These are phyloP conservation scores for Trichoderma koningii DNA, from an alignment of 2,329 filamentous ascomycete genomes.

Conservation along the genomic window DNA sequence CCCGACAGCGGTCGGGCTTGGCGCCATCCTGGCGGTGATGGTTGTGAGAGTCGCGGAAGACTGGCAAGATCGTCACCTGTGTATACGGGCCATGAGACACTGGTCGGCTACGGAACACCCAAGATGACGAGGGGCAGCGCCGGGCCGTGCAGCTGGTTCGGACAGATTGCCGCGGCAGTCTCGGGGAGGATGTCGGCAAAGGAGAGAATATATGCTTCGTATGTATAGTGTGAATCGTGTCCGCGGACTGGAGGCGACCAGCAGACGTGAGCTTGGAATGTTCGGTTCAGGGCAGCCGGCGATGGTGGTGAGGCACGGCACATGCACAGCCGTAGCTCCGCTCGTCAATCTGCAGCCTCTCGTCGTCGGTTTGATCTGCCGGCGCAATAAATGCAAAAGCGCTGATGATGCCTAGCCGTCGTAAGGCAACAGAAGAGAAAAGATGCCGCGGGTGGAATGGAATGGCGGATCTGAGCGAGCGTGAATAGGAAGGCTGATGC, in stretches of 20 bases:
- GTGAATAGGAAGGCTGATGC: constrained; percentile 17
- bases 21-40: constrained; percentile 51
- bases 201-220: not conserved
- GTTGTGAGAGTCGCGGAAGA: constrained; percentile 18
- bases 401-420: constrained; percentile 5
- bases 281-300: not conserved
- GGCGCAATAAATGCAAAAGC: constrained; percentile 3
- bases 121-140: constrained; percentile 13
- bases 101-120: constrained; percentile 8
- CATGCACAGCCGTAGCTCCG: constrained; percentile 4
- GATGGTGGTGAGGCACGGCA: not conserved
- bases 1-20: constrained; percentile 52
- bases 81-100: constrained; percentile 36
- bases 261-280: not conserved
- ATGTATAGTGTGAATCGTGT: not conserved
- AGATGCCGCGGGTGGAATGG: constrained; percentile 16
- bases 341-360: not conserved
- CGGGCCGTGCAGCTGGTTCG: not conserved
- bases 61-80: constrained; percentile 31
- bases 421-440: not conserved
- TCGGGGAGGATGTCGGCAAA: not conserved
- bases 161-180: not conserved
- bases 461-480: constrained; percentile 27
- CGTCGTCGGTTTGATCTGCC: not conserved
- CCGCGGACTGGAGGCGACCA: not conserved